Evolutionary conservation across 1,284 basidiomycete genomes (phyloP), one percentile per base, ranked within the genome.

Genomic region (Puccinia polysora): DNA sequence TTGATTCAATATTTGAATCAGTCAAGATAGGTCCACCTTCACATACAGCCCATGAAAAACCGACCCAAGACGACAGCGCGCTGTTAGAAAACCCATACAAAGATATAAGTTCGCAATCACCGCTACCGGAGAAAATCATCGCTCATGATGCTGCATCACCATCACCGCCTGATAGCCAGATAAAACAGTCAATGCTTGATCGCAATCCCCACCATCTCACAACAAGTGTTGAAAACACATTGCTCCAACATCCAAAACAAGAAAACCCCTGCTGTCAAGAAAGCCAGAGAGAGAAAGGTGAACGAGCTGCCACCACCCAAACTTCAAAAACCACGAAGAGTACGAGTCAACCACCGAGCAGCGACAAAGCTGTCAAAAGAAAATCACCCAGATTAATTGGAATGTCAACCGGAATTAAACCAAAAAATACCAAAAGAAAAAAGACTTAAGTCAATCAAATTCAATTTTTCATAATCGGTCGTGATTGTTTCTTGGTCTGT

Each of bases 381-480:
- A 63, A 49, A 50, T 63, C 60, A 45, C 60, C 60, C 36, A 4
- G 60, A 34, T 47, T 63, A 20, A 63, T 63, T 30, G 60, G 8
- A n/a, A n/a, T 43, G 18, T 8, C 18, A 43, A 43, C 18, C 40
- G 18, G 18, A 43, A 43, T 43, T 43, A 8, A 43, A 43, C 18
- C 18, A 43, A 43, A 43, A 43, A 43, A 43, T 8, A 43, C 40
- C 18, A 43, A 43, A 43, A 8, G 40, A 43, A 43, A 43, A 43
- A 43, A 43, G 40, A 43, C 8, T 8, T 18, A 43, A 8, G 8
- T 43, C 18, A 8, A 8, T 43, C 18, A 43, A 8, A 43, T 43
- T 43, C 18, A 8, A 8, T 43, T 43, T 43, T 43, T 43, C 18
- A 8, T 43, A 8, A 8, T 43, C 40, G 18, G 40, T n/a, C n/a